These are phyloP conservation scores for Zostera marina DNA, from an alignment of 116 monocot genomes.

Conservation along the genomic window DNA sequence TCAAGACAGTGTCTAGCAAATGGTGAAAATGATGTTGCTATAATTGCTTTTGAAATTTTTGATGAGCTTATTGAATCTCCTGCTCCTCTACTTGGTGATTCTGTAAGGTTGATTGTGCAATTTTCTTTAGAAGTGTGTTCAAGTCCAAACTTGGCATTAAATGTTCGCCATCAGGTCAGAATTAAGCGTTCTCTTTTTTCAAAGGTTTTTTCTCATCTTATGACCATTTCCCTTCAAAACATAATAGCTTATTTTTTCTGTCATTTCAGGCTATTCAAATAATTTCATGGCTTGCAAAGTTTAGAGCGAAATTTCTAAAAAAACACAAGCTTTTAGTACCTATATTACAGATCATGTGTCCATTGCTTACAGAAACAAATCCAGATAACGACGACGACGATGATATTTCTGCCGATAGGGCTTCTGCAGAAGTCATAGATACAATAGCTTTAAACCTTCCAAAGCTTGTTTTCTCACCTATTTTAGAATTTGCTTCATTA, in stretches of 20 bases:
- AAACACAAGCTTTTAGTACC: slow-evolving; percentile 75
- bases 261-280: slow-evolving; percentile 70
- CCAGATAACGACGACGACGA: slow-evolving; percentile 49
- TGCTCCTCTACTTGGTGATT: slow-evolving; percentile 89
- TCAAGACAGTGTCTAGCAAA: slow-evolving; percentile 88
- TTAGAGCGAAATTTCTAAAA: slow-evolving; percentile 75
- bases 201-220: neutral
- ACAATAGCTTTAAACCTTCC: slow-evolving; percentile 91
- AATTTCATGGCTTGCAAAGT: slow-evolving; percentile 97
- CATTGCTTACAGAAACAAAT: slow-evolving; percentile 74
- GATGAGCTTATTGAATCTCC: slow-evolving; percentile 98
- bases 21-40: slow-evolving; percentile 84
- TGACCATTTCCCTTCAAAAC: neutral
- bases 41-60: slow-evolving; percentile 97
- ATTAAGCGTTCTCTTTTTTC: neutral
- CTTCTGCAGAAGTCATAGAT: slow-evolving; percentile 97
- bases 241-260: slow-evolving; percentile 3
- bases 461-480: slow-evolving; percentile 65
- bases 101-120: slow-evolving; percentile 77
- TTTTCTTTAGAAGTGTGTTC: slow-evolving; percentile 98
- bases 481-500: slow-evolving; percentile 70
- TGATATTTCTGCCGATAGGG: slow-evolving; percentile 83
- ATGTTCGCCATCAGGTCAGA: slow-evolving; percentile 73
- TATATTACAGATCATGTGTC: slow-evolving; percentile 88
- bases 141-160: slow-evolving; percentile 58